Evolutionary conservation across 306 rosid genomes (phyloP), one percentile per base, ranked within the genome.

Genomic region (Glycine latifolia): DNA sequence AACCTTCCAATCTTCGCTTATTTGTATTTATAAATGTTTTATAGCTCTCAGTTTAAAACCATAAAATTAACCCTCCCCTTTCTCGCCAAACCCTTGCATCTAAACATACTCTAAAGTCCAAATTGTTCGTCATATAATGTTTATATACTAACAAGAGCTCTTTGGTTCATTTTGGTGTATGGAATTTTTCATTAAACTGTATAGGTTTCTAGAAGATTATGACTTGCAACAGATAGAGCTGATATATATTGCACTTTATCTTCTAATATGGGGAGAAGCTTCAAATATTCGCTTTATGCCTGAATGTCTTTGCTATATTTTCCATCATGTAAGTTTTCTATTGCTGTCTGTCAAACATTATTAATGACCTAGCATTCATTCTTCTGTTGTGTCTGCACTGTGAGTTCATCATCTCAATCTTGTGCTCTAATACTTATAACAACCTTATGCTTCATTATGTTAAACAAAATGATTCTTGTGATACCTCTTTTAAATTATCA

Each of bases 211-310:
- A 20, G 87, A 6, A 44, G 78, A 56, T 58, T 71, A 61, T 66
- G 79, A 87, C 84, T 77, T 10, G 53, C 90, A 91, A 83, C 97
- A 91, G 76, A 46, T 93, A 85, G 85, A 89, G 58, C 94, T 96
- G 61, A 89, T 96, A 65, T 93, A 88, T 86, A 89, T 92, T 68
- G 97, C 90, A 46, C 99, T 96, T 79, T 93, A 93, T 91, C 90
- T 96, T 89, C 98, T 96, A 80, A 92, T 96, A 73, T 96, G 99
- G 99, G 99, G 99, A 48, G 99, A 96, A 90, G 99, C 99, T 88
- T 93, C 99, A 83, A 96, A 96, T 82, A 59, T 92, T 82, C 96
- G 99, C 54, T 96, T 96, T 89, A 96, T 96, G 99, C 97, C 99
- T 66, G 99, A 96, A 90, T 96, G 99, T 85, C 76, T 96, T 67